These are phyloP conservation scores for Fraxinus ornus DNA, from an alignment of 305 asterid species.

Conservation along the genomic window DNA sequence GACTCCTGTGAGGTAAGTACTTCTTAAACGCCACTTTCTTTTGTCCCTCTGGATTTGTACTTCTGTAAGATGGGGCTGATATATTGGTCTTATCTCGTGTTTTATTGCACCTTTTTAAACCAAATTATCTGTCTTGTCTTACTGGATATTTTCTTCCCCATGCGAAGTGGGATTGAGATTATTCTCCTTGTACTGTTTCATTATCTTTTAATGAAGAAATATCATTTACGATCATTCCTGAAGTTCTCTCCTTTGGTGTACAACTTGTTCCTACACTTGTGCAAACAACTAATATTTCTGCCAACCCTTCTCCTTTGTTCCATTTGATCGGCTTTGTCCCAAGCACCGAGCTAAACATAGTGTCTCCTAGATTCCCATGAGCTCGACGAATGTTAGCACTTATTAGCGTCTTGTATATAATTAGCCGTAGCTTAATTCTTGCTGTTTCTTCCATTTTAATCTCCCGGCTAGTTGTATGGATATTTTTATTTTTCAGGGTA, in stretches of 20 bases:
- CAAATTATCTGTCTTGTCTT: background rate
- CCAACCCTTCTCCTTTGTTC: background rate
- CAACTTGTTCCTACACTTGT: background rate
- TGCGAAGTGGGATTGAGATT: background rate
- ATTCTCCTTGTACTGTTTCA: background rate
- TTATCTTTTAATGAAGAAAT: background rate
- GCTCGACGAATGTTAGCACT: background rate
- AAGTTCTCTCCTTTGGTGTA: background rate
- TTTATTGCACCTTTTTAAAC: background rate
- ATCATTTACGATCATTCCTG: background rate
- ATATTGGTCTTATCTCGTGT: background rate
- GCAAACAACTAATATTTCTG: background rate
- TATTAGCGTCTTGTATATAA: background rate
- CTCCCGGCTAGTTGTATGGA: background rate
- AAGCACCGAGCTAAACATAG: background rate
- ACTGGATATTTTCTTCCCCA: background rate
- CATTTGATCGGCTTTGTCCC: background rate
- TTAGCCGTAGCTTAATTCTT: background rate
- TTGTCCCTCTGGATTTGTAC: background rate
- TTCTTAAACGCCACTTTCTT: constrained; percentile 13
- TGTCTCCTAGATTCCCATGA: background rate
- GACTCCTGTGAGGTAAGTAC: constrained; percentile 54
- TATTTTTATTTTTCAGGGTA: background rate
- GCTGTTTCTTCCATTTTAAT: background rate
- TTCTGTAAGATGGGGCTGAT: background rate